These are phyloP conservation scores for Canna indica DNA, from an alignment of 176 grass and related monocot genomes.

Conservation along the genomic window DNA sequence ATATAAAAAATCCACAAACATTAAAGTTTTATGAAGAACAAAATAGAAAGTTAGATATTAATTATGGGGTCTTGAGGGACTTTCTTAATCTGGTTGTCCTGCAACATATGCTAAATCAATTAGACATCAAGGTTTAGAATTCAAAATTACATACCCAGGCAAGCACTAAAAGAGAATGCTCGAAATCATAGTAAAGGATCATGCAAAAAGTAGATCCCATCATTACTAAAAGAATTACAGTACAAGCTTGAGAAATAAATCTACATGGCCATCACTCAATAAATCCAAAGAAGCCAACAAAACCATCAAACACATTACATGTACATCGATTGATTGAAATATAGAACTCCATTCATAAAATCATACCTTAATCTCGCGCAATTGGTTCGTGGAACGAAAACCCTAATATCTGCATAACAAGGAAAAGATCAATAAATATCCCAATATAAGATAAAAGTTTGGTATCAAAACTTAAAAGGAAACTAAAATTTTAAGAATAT, in stretches of 20 bases:
- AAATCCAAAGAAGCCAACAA: neutral
- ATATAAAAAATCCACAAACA: no score
- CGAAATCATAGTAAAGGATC: neutral
- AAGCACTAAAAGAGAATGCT: neutral
- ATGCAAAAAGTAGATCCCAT: neutral
- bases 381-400: neutral
- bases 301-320: constrained; percentile 4
- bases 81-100: no score
- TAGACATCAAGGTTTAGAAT: no score
- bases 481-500: neutral
- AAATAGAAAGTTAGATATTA: no score
- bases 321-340: neutral
- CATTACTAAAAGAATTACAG: constrained; percentile 3
- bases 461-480: neutral
- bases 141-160: neutral
- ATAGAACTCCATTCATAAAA: neutral
- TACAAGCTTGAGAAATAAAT: constrained; percentile 6
- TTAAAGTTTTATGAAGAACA: no score
- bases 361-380: neutral
- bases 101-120: no score
- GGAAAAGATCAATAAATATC: neutral
- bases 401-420: neutral
- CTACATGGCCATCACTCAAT: neutral
- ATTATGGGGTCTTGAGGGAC: no score
- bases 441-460: neutral